Percentiles rank a stretch among this genome's conserved stretches.
phyloP scores from a whole-genome alignment of 176 grass and related monocot species.

The Ensete glaucum region DNA sequence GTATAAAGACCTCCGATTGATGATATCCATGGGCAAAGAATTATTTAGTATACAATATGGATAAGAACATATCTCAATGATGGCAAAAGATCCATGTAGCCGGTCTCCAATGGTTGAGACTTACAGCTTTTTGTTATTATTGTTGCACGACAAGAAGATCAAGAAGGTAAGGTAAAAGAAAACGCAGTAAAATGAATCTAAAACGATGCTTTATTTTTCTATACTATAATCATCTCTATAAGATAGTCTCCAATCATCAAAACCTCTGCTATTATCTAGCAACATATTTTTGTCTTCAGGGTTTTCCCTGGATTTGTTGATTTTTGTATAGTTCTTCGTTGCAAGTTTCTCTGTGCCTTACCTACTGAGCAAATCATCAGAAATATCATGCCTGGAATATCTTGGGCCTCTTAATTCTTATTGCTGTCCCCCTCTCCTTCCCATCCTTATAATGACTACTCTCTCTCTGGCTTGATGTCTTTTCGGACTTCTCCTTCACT shows the following conservation, averaged over 20 bases:
- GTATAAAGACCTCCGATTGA: no score
- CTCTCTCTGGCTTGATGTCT: constrained; percentile 52
- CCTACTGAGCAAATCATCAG: constrained; percentile 53
- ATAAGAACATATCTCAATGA: no score
- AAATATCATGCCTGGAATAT: constrained; percentile 66
- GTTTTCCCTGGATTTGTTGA: constrained; percentile 25
- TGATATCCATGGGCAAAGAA: no score
- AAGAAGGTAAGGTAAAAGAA: no score
- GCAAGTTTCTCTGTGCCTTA: constrained; percentile 46
- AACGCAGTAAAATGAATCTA: no score
- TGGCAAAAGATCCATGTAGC: no score
- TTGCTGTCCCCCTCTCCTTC: constrained; percentile 28
- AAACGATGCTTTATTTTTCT: constrained; percentile 9
- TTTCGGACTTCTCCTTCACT: constrained; percentile 33
- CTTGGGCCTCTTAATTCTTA: constrained; percentile 53
- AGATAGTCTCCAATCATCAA: constrained; percentile 48
- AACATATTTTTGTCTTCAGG: constrained; percentile 58
- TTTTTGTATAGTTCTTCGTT: constrained; percentile 42
- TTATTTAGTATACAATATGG: no score
- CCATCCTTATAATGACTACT: constrained; percentile 55
- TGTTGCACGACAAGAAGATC: no score
- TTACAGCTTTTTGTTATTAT: no score
- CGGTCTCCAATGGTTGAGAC: no score
- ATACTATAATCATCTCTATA: constrained; percentile 64
- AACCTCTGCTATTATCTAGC: constrained; percentile 49